Conservation (phyloP, 2,329 filamentous ascomycete genomes). For the Xylariaceae sp. region DNA sequence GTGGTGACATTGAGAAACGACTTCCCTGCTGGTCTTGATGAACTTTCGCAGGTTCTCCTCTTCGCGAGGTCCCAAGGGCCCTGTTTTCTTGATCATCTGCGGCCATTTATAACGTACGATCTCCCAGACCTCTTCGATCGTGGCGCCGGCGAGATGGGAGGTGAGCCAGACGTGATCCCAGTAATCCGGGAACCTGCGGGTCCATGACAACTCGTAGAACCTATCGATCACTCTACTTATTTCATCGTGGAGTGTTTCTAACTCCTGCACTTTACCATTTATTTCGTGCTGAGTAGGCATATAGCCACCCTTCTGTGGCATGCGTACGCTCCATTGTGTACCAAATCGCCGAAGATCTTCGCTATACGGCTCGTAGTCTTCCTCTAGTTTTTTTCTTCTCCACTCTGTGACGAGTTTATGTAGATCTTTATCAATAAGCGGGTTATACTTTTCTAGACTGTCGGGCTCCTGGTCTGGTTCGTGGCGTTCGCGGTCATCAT, state of each 20-base stretch:
- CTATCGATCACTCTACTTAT: constrained; percentile 1
- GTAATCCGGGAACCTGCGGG: neutral
- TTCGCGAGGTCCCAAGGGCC: neutral
- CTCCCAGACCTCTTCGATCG: constrained; percentile 12
- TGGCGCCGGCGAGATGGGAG: constrained; percentile 9
- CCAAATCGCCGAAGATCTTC: neutral
- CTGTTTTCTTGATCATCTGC: neutral
- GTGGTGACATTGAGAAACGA: neutral
- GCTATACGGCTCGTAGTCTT: constrained; percentile 6
- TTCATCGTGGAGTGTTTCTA: neutral
- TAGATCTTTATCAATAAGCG: neutral
- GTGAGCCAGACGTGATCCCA: constrained; percentile 22
- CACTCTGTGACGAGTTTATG: constrained; percentile 3
- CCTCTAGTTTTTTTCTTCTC: neutral
- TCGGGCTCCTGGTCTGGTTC: no score
- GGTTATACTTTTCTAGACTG: neutral
- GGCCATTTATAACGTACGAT: constrained; percentile 3
- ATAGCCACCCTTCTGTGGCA: neutral
- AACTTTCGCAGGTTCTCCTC: neutral
- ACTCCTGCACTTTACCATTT: neutral
- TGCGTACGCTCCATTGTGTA: neutral
- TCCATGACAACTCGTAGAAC: constrained; percentile 2
- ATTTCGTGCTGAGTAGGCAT: neutral
- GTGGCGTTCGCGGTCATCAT: no score
- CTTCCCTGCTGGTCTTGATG: neutral